Conservation (phyloP, 305 asterid genomes). For the Fraxinus albicans region DNA sequence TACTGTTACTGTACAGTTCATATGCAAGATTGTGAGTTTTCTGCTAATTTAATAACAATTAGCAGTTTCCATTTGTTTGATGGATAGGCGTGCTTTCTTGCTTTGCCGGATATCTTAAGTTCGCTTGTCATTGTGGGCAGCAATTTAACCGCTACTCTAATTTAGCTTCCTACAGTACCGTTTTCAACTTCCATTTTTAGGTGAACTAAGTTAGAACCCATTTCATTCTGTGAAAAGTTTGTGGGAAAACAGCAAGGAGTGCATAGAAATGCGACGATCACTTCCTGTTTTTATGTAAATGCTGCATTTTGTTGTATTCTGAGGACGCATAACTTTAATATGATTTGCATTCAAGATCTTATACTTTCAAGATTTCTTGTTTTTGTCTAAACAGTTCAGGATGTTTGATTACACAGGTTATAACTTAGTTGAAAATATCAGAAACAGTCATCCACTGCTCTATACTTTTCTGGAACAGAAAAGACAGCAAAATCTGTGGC, state of each 20-base stretch:
- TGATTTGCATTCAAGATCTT: neutral
- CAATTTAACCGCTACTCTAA: neutral
- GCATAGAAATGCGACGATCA: neutral
- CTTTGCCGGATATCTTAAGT: neutral
- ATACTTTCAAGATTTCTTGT: neutral
- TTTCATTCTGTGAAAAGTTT: neutral
- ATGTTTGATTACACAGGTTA: neutral
- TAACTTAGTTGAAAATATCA: neutral
- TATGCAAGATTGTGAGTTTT: neutral
- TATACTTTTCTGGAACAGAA: neutral
- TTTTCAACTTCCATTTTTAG: neutral
- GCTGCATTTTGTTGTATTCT: neutral
- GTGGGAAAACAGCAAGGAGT: neutral
- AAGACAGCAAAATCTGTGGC: neutral
- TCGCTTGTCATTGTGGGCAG: neutral
- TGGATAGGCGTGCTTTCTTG: neutral
- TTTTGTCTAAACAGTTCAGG: neutral
- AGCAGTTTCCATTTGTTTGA: neutral
- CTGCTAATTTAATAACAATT: neutral
- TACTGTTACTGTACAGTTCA: neutral
- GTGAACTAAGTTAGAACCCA: neutral
- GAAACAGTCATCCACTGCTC: neutral
- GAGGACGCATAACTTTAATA: neutral
- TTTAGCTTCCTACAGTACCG: neutral
- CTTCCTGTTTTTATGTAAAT: neutral